A percentile compares a stretch with the other conserved stretches of the same genome.
phyloP scores from a whole-genome alignment of 768 basidiomycete genomes.

The Russula sp. region DNA sequence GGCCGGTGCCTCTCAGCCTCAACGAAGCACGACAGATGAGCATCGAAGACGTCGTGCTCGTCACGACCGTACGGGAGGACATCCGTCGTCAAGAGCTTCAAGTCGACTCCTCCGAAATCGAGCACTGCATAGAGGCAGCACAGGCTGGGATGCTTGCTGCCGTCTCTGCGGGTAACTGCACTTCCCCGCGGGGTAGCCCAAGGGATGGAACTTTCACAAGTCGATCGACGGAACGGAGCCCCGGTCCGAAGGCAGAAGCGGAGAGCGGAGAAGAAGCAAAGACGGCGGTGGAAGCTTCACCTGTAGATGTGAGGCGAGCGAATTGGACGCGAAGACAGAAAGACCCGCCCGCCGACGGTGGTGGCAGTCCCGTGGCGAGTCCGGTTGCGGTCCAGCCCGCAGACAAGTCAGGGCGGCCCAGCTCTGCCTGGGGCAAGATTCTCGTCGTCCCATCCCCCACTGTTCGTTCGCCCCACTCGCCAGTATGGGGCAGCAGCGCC shows the following conservation, averaged over 20 bases:
- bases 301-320: slow-evolving; percentile 3
- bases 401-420: not conserved
- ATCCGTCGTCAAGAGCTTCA: slow-evolving; percentile 14
- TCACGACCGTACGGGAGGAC: slow-evolving; percentile 20
- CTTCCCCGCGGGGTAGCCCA: not conserved
- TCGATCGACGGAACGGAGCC: not conserved
- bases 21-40: slow-evolving; percentile 16
- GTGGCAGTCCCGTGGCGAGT: not conserved
- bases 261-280: not conserved
- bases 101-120: slow-evolving; percentile 5
- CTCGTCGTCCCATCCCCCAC: slow-evolving; percentile 12
- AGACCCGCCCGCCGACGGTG: not conserved
- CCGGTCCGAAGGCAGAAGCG: not conserved
- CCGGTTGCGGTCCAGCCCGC: not conserved
- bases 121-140: slow-evolving; percentile 7
- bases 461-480: not conserved
- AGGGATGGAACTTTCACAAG: not conserved
- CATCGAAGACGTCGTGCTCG: slow-evolving; percentile 18
- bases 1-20: slow-evolving; percentile 15
- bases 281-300: not conserved
- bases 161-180: not conserved
- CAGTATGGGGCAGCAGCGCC: not conserved
- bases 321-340: not conserved
- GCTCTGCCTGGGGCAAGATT: slow-evolving; percentile 10
- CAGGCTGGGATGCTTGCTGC: slow-evolving; percentile 13